Base-by-base conservation (phyloP, 805 yeast genomes). In the Saturnispora sekii region DNA sequence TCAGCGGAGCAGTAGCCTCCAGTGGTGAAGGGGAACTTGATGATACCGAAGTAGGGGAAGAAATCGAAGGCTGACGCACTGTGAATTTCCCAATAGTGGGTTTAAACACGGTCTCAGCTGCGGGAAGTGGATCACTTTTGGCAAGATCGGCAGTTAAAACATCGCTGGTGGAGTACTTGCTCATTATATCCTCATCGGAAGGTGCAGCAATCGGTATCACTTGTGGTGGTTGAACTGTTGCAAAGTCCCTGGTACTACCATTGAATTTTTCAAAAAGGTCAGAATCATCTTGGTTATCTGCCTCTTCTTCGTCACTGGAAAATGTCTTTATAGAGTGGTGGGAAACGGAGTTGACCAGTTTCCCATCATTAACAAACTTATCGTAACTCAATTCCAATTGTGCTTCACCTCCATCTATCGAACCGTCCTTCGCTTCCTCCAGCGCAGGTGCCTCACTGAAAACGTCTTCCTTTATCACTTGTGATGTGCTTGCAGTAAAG, bases 251-350 rank as follows among this genome's bases (percentile, higher is more conserved):
- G 10, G 39, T 44, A 26, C 44, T 39, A 4, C 51, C 53, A 42
- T 48, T 46, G 26, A 45, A 50, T 17, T 39, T 36, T 37, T 50
- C 53, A 38, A 44, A 50, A 3, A 50, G n/a, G 1, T 47, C 48
- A 17, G 15, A 14, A 38, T 48, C 53, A 12, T 40, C 32, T 6
- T 21, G 26, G 6, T 21, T 21, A 38, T 44, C 40, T 6, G 30
- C 26, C 10, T 16, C 32, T 12, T 38, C 41, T 16, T 42, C 48
- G 11, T 47, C 45, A 30, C 52, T 49, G 16, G 52, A 49, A 30
- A 49, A 49, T 10, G 52, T 49, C 12, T 31, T 45, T 9, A 46
- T 46, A 3, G 51, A 48, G 17, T 17, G 6, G 15, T n/a, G 34
- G 10, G 49, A 42, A 5, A 28, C 29, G 3, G 43, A 10, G 7